Evolutionary conservation across 192 early-diverging fungal genomes (phyloP), one percentile per base, ranked within the genome.

Genomic region (Linnemannia zychae): DNA sequence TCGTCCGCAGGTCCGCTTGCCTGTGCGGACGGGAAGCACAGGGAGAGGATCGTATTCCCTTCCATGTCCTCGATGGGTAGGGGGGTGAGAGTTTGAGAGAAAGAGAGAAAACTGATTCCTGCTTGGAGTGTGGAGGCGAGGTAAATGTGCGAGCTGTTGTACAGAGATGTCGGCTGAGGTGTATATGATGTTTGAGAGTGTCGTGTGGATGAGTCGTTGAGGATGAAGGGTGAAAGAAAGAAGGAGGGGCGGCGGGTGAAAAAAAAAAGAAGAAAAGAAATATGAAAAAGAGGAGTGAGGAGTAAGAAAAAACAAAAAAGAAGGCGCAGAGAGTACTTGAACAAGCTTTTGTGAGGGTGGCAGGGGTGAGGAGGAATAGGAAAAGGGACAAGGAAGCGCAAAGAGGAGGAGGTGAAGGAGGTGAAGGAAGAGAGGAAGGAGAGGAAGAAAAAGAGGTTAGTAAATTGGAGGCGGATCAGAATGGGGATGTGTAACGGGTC

Each of bases 41-140:
- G 74, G 70, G 83, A 85, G 47, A 85, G 83, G 74, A 79, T 79
- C 60, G 77, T 79, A 71, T 74, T 79, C 50, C 76, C 83, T 18
- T 78, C 83, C 83, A 85, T 78, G 84, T 68, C 44, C 71, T 69
- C 47, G 24, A n/a, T 67, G 34, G 34, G n/a, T 66, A 36, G n/a
- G 66, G 71, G 63, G 65, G 76, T 65, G 36, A 44, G 28, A 49
- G n/a, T n/a, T n/a, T n/a, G 74, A n/a, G 67, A 9, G 40, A 44
- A 44, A 6, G 40, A 44, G 40, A 44, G 40, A 44, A n/a, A n/a
- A 9, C 40, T 44, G 40, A 36, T 28, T 53, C 67, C 69, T 66
- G 72, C 37, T 31, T 60, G 70, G 36, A 60, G 74, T 75, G 70
- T 24, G 69, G 24, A 44, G 50, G 57, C 46, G 49, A 46, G 24